Evolutionary conservation across 139 green algal species (phyloP).

Genomic region (Nannochloris sp.): DNA sequence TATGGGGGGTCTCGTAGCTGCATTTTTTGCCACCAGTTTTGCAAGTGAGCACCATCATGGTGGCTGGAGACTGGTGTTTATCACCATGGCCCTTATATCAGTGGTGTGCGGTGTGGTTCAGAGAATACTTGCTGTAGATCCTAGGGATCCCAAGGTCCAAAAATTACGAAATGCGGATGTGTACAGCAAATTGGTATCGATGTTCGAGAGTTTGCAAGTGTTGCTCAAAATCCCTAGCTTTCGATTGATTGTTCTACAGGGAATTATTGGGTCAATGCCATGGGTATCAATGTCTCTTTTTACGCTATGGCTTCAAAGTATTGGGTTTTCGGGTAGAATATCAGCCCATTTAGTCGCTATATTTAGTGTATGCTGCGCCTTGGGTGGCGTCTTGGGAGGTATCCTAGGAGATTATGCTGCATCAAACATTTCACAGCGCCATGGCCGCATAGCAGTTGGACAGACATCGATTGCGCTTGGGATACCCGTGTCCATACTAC

Average conservation of each 20-base stretch:
- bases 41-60: slow-evolving; percentile 17
- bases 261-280: slow-evolving; percentile 77
- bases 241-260: slow-evolving; percentile 44
- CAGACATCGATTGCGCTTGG: neutral
- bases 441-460: neutral
- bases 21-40: slow-evolving; percentile 36
- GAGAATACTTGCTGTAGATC: slow-evolving; percentile 16
- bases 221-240: slow-evolving; percentile 40
- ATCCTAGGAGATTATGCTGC: slow-evolving; percentile 39
- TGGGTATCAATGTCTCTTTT: slow-evolving; percentile 81
- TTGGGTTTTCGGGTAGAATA: slow-evolving; percentile 58
- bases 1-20: slow-evolving; percentile 21
- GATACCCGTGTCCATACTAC: neutral
- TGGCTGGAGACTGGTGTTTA: slow-evolving; percentile 61
- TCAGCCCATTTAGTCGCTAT: slow-evolving; percentile 26
- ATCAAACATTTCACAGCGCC: neutral
- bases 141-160: slow-evolving; percentile 21
- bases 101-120: slow-evolving; percentile 7
- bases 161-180: neutral
- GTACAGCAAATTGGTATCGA: neutral
- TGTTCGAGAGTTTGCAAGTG: slow-evolving; percentile 16
- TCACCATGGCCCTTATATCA: slow-evolving; percentile 27
- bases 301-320: slow-evolving; percentile 44
- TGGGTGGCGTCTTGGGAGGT: slow-evolving; percentile 56
- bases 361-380: slow-evolving; percentile 35